Evolutionary conservation across 2,329 filamentous ascomycete genomes (phyloP), one percentile per base, ranked within the genome.

Genomic region (Whalleya microplaca): DNA sequence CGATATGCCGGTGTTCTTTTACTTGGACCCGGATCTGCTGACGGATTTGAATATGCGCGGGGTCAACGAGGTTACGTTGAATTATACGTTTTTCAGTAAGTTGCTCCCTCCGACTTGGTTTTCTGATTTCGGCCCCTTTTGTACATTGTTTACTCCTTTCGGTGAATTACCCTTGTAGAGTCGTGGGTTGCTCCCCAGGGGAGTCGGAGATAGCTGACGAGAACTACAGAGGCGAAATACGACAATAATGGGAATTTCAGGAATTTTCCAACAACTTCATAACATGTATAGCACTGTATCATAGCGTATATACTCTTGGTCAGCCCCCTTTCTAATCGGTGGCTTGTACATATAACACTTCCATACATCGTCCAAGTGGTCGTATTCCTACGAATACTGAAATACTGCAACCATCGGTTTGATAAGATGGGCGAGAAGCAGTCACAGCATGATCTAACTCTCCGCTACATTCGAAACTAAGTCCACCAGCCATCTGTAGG

Each of bases 1-100:
- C 51, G 95, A 99, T 74, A 99, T 99, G 96, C 96, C 95, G 0
- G 96, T 99, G 0, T 99, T 99, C 76, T 99, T 99, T 77, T 99
- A 98, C 75, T 90, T 99, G 64, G 95, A 99, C 71, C 95, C 95
- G 0, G 95, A 98, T 71, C 88, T 99, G 77, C 82, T 94, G 56
- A 93, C 90, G 66, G 95, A 99, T 74, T 79, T 94, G 49, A 93
- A 90, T 63, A 98, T 97, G 94, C 91, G 84, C 75, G 90, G 90
- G 0, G 91, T 99, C 61, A 92, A 97, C 77, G 96, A 93, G 1
- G 92, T 99, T 53, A 99, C 95, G 32, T 75, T 99, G 69, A 96
- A 89, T 66, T 99, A 99, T 77, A 99, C 95, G 0, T 99, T 99
- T 73, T 99, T 99, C 75, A 99, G 92, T 96, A 79, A 80, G 91